Base-by-base conservation (phyloP, 129 eudicot species). In the Centrapalus pauciflorus region DNA sequence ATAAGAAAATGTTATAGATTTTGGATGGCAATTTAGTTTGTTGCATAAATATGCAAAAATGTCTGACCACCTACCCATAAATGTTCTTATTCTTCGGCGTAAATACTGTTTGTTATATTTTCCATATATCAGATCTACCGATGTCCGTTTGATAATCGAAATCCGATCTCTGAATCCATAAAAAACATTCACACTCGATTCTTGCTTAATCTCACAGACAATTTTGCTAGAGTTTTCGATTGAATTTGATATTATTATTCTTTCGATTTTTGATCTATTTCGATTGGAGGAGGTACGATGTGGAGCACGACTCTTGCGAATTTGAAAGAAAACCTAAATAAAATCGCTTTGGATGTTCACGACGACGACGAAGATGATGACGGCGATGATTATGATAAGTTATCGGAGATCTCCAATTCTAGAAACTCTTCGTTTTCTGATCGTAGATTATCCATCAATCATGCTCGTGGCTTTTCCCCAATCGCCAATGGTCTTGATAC, bases 261-360 rank as follows among this genome's bases (percentile, higher is more conserved):
- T 29, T 48, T 20, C 17, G 13, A 23, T 45, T 32, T 72, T 11
- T 46, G 34, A 12, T 69, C 29, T 14, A 10, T 1, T 27, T 17
- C 19, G 57, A 51, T 60, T 61, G 77, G 59, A 23, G 45, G 34
- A 68, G 54, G 67, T 28, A 76, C 51, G 82, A 92, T 88, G 98
- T 85, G 96, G 96, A 84, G 83, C 78, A 80, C 96, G 27, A 82
- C 67, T 45, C 78, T 92, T n/a, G 99, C 96, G 30, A 84, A 80
- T 86, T 80, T 82, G 55, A 89, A 89, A 80, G 99, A 93, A 63
- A 84, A 85, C 71, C 78, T 93, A 32, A 82, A 83, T 33, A 93
- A 89, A 77, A 93, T 93, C 61, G 95, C 96, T 2, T 85, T 81
- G 10, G 99, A 89, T 67, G 96, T 93, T 41, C 93, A 93, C 76